A percentile compares a stretch with the other conserved stretches of the same genome.
These are phyloP conservation scores for Triticum dicoccoides DNA, from an alignment of 176 grass and related monocot genomes.

Conservation along the genomic window DNA sequence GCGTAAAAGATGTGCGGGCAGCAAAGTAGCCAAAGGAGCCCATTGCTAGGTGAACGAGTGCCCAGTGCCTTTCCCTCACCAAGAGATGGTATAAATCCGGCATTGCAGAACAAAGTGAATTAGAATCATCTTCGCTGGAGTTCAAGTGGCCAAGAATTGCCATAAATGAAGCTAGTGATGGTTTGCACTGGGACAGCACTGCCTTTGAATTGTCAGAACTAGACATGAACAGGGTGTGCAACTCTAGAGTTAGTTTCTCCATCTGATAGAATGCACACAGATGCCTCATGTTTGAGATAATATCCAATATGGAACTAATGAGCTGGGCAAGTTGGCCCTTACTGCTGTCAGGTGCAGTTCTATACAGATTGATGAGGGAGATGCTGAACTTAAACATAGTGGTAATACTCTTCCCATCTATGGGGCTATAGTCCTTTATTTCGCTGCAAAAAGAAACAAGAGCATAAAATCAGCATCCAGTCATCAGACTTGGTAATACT, in stretches of 20 bases:
- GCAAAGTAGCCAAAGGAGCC: slow-evolving; percentile 87
- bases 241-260: slow-evolving; percentile 56
- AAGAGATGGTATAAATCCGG: slow-evolving; percentile 69
- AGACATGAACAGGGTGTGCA: slow-evolving; percentile 50
- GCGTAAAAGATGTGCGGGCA: slow-evolving; percentile 67
- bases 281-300: slow-evolving; percentile 66
- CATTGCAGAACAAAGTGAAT: slow-evolving; percentile 52
- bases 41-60: slow-evolving; percentile 66
- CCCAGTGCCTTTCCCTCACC: slow-evolving; percentile 77
- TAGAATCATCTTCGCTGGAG: slow-evolving; percentile 56
- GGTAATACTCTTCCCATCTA: slow-evolving; percentile 51
- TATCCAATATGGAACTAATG: slow-evolving; percentile 62
- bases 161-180: slow-evolving; percentile 75
- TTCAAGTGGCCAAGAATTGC: slow-evolving; percentile 68
- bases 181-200: slow-evolving; percentile 61
- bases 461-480: slow-evolving; percentile 21
- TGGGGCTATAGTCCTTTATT: slow-evolving; percentile 44
- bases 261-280: slow-evolving; percentile 60
- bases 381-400: slow-evolving; percentile 56
- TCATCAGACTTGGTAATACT: slow-evolving; percentile 26
- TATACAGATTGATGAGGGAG: slow-evolving; percentile 64
- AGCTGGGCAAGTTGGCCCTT: slow-evolving; percentile 53
- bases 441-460: slow-evolving; percentile 36
- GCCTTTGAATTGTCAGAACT: slow-evolving; percentile 38
- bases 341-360: slow-evolving; percentile 36